These are phyloP conservation scores for Emericellopsis terricola DNA, from an alignment of 495 filamentous ascomycete species.

Conservation along the genomic window DNA sequence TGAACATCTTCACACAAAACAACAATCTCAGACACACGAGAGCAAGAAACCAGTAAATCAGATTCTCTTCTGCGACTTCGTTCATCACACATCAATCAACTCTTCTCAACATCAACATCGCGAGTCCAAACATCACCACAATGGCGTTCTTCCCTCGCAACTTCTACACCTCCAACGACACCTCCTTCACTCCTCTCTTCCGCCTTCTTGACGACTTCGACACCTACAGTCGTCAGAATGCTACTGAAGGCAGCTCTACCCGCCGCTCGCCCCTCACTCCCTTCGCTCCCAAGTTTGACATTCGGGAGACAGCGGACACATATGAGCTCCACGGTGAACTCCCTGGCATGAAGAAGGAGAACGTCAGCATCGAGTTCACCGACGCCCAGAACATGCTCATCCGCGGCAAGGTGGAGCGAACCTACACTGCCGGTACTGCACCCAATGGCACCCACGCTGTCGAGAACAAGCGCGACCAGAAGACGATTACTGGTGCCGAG, in stretches of 20 bases:
- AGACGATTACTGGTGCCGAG: constrained; percentile 9
- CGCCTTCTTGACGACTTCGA: constrained; percentile 54
- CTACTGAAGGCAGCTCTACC: constrained; percentile 9
- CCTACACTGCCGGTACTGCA: constrained; percentile 22
- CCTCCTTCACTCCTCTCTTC: constrained; percentile 46
- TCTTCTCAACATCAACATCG: constrained; percentile 1
- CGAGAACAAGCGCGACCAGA: constrained; percentile 13
- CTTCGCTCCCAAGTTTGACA: constrained; percentile 58
- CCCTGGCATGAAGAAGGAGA: constrained; percentile 53
- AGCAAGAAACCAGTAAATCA: too few relatives aligned
- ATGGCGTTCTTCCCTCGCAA: constrained; percentile 11
- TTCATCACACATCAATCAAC: background rate
- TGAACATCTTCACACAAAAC: constrained; percentile 5
- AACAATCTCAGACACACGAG: background rate
- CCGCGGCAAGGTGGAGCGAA: constrained; percentile 40
- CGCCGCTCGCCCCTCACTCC: constrained; percentile 12
- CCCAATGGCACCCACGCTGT: too few relatives aligned
- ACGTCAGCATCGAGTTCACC: constrained; percentile 62
- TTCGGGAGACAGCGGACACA: constrained; percentile 38
- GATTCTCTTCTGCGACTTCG: background rate
- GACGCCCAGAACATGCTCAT: constrained; percentile 51
- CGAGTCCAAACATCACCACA: constrained; percentile 5
- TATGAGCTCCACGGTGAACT: constrained; percentile 72
- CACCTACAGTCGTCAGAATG: constrained; percentile 21
- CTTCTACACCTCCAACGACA: constrained; percentile 10